Conservation (phyloP, 306 rosid genomes). For the Boehmeria nivea region DNA sequence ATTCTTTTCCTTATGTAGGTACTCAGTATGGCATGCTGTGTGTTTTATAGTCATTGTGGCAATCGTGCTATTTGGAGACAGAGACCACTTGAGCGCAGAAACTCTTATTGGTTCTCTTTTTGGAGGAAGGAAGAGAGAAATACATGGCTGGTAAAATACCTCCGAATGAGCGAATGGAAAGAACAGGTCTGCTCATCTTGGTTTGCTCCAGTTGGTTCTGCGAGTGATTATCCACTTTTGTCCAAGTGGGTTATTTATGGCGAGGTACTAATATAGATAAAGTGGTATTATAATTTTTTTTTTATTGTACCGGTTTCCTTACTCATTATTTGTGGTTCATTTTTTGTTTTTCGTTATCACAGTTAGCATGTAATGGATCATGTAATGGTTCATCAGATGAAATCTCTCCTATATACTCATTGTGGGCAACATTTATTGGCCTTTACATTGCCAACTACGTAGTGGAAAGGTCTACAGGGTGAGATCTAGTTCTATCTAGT, state of each 20-base stretch:
- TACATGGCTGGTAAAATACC: conserved; percentile 75
- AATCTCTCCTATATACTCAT: conserved; percentile 89
- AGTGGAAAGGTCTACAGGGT: conserved; percentile 98
- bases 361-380: conserved; percentile 93
- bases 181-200: conserved; percentile 95
- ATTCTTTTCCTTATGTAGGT: conserved; percentile 48
- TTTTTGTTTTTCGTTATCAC: conserved; percentile 26
- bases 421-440: conserved; percentile 98
- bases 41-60: conserved; percentile 96
- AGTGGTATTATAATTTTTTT: conserved; percentile 6
- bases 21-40: conserved; percentile 96
- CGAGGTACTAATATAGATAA: conserved; percentile 52
- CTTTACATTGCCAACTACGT: conserved; percentile 95
- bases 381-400: conserved; percentile 78
- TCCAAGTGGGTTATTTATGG: conserved; percentile 98
- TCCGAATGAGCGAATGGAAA: conserved; percentile 77
- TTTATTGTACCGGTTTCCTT: conserved; percentile 9
- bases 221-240: conserved; percentile 93
- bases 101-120: conserved; percentile 60
- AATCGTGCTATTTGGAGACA: conserved; percentile 76
- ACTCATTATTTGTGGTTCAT: no score
- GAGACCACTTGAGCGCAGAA: conserved; percentile 41
- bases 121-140: conserved; percentile 78
- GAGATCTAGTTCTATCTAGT: conserved; percentile 31
- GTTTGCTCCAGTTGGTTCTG: conserved; percentile 99